phyloP scores from a whole-genome alignment of 2,329 filamentous ascomycete species.

The Botrytis aclada region DNA sequence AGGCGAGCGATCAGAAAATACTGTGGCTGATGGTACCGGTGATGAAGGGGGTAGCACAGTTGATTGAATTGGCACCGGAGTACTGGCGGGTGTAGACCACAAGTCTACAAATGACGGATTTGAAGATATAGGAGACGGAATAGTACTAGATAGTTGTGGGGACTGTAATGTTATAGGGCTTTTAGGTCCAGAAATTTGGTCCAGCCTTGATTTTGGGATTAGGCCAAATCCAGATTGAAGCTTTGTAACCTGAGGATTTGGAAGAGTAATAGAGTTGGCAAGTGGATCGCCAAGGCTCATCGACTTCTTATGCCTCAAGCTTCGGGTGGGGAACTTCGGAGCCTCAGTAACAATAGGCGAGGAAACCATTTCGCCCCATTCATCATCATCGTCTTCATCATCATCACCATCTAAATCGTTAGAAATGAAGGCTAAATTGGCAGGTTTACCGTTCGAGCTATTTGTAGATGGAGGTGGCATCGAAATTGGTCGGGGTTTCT shows the following conservation, averaged over 20 bases:
- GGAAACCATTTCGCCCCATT: constrained; percentile 42
- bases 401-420: neutral
- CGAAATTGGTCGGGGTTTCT: constrained; percentile 13
- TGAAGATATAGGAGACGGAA: neutral
- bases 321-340: constrained; percentile 9
- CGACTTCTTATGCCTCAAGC: constrained; percentile 29
- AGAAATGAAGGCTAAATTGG: neutral
- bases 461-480: neutral
- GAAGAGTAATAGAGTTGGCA: neutral
- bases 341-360: constrained; percentile 33
- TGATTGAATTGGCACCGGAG: neutral
- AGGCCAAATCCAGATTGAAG: constrained; percentile 16
- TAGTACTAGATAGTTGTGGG: neutral
- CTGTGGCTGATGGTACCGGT: neutral
- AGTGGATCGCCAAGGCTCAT: constrained; percentile 23
- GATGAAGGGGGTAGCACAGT: neutral
- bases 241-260: constrained; percentile 18
- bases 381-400: constrained; percentile 35
- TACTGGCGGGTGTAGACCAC: neutral
- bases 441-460: constrained; percentile 1
- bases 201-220: constrained; percentile 1
- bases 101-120: neutral
- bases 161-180: neutral
- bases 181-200: neutral
- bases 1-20: neutral